Base-by-base conservation (phyloP, 768 basidiomycete species). In the Lyophyllum decastes region DNA sequence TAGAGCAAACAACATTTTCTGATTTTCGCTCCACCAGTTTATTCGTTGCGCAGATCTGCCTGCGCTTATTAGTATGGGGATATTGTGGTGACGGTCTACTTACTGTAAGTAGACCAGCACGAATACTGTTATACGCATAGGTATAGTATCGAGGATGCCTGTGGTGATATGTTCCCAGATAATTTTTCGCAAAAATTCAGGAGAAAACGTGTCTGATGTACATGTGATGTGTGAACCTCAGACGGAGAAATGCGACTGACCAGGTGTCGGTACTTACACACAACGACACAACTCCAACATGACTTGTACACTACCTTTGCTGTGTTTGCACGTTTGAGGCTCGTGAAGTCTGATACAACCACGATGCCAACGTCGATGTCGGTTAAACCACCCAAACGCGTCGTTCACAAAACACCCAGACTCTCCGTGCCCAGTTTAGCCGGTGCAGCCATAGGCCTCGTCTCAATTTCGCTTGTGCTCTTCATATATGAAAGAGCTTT, bases 401-500 rank as follows among this genome's bases (percentile, higher is more conserved):
- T 26, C 53, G 49, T 48, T 19, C 38, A 44, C 46, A 54, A 49
- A 27, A 49, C 60, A 11, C 57, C 46, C 46, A 46, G 41, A 17
- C 52, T 49, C 12, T 11, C 52, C 10, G 26, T 43, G 22, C 46
- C 59, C 14, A 50, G 64, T 43, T 25, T 43, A 27, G 44, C 54
- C 34, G 50, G 49, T 33, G 62, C 60, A 22, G 40, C 53, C 5
- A 25, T 52, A 16, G 47, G 58, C 33, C 43, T 65, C 25, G 26
- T 61, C 24, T 47, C 73, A 8, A 71, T 87, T 34, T 87, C 88
- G 2, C 77, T 91, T 30, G 76, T 83, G 53, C 74, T 85, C 17
- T 85, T 82, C 61, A 73, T 81, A 6, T 90, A 92, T 66, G 79
- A 83, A 68, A 83, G 82, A 33, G 78, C 83, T 9, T 66, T 93